phyloP scores from a whole-genome alignment of 83 land plant species.

The Thuja plicata region DNA sequence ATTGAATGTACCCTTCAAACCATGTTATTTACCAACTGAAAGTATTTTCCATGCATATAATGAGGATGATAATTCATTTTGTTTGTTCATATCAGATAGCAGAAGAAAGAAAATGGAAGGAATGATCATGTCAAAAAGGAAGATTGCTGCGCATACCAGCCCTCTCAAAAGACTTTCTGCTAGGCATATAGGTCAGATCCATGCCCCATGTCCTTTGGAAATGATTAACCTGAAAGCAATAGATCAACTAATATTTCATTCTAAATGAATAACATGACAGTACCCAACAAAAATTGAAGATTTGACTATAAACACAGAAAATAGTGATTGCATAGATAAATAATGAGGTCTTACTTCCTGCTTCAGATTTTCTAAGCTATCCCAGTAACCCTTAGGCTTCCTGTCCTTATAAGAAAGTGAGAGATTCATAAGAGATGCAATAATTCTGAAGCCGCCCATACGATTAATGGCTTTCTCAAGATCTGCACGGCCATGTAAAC shows the following conservation, averaged over 20 bases:
- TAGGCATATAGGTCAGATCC: conserved; percentile 85
- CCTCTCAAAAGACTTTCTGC: conserved; percentile 78
- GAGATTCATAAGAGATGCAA: conserved; percentile 78
- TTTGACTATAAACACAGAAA: background rate
- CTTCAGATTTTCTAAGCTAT: conserved; percentile 80
- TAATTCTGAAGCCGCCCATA: conserved; percentile 90
- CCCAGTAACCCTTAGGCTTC: conserved; percentile 96
- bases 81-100: background rate
- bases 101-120: background rate
- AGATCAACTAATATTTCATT: conserved; percentile 8
- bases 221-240: conserved; percentile 50
- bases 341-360: conserved; percentile 62
- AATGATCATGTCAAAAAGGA: background rate
- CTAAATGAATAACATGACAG: conserved; percentile 7
- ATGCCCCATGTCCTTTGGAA: conserved; percentile 81
- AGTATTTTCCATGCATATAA: background rate
- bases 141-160: conserved; percentile 54
- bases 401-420: conserved; percentile 85
- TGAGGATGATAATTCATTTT: background rate
- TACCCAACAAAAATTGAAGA: background rate
- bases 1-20: background rate
- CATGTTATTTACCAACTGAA: background rate
- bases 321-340: background rate
- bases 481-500: conserved; percentile 82
- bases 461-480: conserved; percentile 91